Base-by-base conservation (phyloP, 1,284 basidiomycete species). In the Puccinia novopanici region DNA sequence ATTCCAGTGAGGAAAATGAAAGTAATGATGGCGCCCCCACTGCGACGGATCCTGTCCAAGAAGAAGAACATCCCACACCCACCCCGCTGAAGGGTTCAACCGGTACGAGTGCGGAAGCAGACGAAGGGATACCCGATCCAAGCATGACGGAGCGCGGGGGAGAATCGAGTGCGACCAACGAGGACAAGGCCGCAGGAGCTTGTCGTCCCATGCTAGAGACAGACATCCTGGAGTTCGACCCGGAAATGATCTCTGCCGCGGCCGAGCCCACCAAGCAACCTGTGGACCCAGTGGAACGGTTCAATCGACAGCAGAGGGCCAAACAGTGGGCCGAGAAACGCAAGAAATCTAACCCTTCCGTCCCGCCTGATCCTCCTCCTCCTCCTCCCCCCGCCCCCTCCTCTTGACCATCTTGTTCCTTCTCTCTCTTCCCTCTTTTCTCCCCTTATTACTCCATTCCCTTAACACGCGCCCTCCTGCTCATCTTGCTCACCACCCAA, bases 1-100 rank as follows among this genome's bases (percentile, higher is more conserved):
- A 79, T 19, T 79, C 76, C 9, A 79, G 76, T 24, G 67, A 79
- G 8, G 76, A 73, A 73, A 40, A 73, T 55, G 50, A 55, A 4
- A 24, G 0, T 27, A 30, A 54, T 9, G 45, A 72, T 52, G 22
- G 19, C 10, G 13, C n/a, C 19, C 0, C 3, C 10, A 2, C 70
- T 13, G 30, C 40, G 1, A 8, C 10, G 12, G 17, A 27, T 17
- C 4, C 42, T 1, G 70, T 34, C n/a, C 17, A 34, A 50, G 12
- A n/a, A 54, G 13, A 50, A 45, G 24, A 27, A 27, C 3, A 15
- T 6, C 45, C 45, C 6, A 45, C 45, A 45, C 45, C 45, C 45
- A 45, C 45, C 6, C 45, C 45, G 45, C 45, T 45, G 45, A 45
- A 15, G 45, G 45, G 45, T 15, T n/a, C n/a, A n/a, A n/a, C n/a